Evolutionary conservation across 345 rosid species (phyloP), one percentile per base, ranked within the genome.

Genomic region (Raphanus sativus): DNA sequence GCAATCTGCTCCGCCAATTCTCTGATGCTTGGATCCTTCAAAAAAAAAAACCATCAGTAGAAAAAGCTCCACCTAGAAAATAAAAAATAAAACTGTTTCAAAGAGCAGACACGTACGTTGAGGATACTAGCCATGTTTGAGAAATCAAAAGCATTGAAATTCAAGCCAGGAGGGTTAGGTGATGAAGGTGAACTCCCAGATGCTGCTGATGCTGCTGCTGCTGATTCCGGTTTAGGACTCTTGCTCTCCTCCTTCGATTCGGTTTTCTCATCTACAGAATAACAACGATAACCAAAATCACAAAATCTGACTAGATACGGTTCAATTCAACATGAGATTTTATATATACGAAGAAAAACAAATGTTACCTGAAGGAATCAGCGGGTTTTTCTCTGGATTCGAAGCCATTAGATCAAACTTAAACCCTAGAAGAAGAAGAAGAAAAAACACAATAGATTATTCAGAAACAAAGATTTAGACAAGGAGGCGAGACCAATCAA

Each of bases 1-100:
- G 98, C 90, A 54, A 95, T 95, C 84, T 93, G 97, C 81, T 91
- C 98, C 70, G 97, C 98, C 76, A 95, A 70, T 55, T 92, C 93
- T 82, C 89, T 89, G 70, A 95, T 91, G 81, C 96, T 95, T 1
- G 97, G 99, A 78, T 95, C 99, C 99, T 95, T 70, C 4, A 55
- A 56, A 11, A 10, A 48, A 32, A 70, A 45, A 78, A 58, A 58
- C 52, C 70, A 76, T 80, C 67, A 75, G 38, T 29, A 8, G 15
- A 65, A 30, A 6, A 9, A 34, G 30, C 30, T 28, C 4, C 4
- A 17, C 48, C 12, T 65, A 30, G 4, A 67, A 55, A 2, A 32
- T 2, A 48, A 48, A 48, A 42, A 4, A 36, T 21, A 52, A 54
- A 16, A 6, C 6, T 30, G 17, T 55, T 67, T 5, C 58, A 50